Conservation (phyloP, 2,329 filamentous ascomycete genomes). For the Penicillium sp. region DNA sequence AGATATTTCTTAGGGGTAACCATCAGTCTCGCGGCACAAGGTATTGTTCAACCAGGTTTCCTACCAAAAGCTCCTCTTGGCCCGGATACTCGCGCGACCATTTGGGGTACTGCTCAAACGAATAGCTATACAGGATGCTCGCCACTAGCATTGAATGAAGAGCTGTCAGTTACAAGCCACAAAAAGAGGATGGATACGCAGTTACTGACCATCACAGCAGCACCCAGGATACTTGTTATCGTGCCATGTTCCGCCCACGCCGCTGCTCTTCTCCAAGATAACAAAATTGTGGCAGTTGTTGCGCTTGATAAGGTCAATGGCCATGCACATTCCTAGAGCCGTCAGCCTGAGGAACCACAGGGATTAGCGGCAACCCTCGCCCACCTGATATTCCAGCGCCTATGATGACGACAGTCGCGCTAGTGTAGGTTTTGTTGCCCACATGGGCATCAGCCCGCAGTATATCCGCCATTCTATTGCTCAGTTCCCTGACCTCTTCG, state of each 20-base stretch:
- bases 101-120: slow-evolving; percentile 63
- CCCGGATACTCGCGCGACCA: slow-evolving; percentile 64
- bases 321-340: slow-evolving; percentile 56
- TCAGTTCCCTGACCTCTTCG: background rate
- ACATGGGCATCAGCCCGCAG: slow-evolving; percentile 17
- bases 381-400: slow-evolving; percentile 60
- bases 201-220: slow-evolving; percentile 54
- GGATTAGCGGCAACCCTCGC: background rate
- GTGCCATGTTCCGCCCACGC: slow-evolving; percentile 59
- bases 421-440: slow-evolving; percentile 57
- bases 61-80: slow-evolving; percentile 62
- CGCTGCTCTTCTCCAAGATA: slow-evolving; percentile 61
- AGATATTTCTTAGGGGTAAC: slow-evolving; percentile 50
- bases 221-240: slow-evolving; percentile 64
- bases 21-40: background rate
- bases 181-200: background rate
- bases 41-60: background rate
- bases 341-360: background rate
- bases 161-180: background rate
- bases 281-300: slow-evolving; percentile 57
- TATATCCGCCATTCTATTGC: background rate
- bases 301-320: slow-evolving; percentile 59
- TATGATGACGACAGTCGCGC: slow-evolving; percentile 62
- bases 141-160: slow-evolving; percentile 42
- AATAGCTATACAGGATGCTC: slow-evolving; percentile 63